Percentiles rank a stretch among this genome's conserved stretches.
phyloP scores from a whole-genome alignment of 2,329 filamentous ascomycete species.

The Trichoderma koningiopsis region DNA sequence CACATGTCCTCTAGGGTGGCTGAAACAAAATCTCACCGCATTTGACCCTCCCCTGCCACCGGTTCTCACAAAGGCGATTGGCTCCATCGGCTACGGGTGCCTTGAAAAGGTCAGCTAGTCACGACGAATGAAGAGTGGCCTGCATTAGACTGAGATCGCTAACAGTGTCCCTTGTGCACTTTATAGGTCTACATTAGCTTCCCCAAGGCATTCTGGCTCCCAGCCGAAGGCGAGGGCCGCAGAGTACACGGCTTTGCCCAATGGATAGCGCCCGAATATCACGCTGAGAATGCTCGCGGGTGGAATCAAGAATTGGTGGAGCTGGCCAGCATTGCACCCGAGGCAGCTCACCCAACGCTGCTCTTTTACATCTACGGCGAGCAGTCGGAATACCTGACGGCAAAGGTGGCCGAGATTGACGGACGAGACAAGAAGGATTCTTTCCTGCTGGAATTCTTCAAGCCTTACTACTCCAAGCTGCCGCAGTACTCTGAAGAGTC shows the following conservation, averaged over 20 bases:
- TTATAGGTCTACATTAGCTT: constrained; percentile 66
- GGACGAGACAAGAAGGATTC: constrained; percentile 52
- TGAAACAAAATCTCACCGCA: constrained; percentile 60
- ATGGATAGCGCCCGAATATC: constrained; percentile 73
- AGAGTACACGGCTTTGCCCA: constrained; percentile 69
- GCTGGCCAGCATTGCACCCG: constrained; percentile 64
- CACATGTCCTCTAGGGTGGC: constrained; percentile 69
- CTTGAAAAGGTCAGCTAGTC: constrained; percentile 64
- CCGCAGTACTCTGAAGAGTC: constrained; percentile 63
- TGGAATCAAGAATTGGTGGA: constrained; percentile 82
- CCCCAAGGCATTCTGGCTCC: constrained; percentile 72
- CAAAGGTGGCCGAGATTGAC: constrained; percentile 44
- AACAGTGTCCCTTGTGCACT: not conserved
- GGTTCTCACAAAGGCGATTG: constrained; percentile 61
- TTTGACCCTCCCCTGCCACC: constrained; percentile 64
- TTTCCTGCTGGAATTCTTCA: constrained; percentile 67
- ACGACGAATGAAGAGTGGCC: not conserved
- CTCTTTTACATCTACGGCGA: constrained; percentile 79
- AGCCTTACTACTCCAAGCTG: constrained; percentile 75
- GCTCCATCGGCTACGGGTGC: constrained; percentile 68
- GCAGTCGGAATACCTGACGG: constrained; percentile 58
- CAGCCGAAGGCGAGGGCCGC: constrained; percentile 42
- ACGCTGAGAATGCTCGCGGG: constrained; percentile 57
- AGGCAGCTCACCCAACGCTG: constrained; percentile 72
- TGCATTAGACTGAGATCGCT: not conserved